Percentiles rank a stretch among this genome's conserved stretches.
Conservation (phyloP, 1,284 basidiomycete species). For the Trichosporon sp. region DNA sequence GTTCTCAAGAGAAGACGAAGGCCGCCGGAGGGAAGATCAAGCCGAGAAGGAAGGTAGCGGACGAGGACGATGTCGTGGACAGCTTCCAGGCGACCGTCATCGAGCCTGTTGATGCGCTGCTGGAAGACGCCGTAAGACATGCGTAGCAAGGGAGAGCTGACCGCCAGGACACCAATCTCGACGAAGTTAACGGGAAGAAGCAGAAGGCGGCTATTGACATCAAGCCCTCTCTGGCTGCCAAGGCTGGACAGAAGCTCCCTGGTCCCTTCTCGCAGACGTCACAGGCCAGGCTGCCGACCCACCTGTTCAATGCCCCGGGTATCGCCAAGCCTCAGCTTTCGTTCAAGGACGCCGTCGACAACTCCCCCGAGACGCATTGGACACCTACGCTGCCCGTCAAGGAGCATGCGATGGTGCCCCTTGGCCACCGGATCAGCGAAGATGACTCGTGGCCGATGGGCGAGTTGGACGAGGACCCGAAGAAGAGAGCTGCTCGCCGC, state of each 20-base stretch:
- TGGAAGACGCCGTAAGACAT: conserved; percentile 75
- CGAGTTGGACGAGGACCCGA: conserved; percentile 2
- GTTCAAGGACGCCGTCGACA: conserved; percentile 62
- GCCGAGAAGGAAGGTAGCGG: conserved; percentile 51
- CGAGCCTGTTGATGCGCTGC: conserved; percentile 73
- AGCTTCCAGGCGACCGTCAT: conserved; percentile 68
- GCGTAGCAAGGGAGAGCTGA: neutral
- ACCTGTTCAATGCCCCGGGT: conserved; percentile 64
- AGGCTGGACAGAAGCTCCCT: conserved; percentile 25
- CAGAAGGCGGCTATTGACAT: conserved; percentile 55
- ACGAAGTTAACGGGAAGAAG: conserved; percentile 67
- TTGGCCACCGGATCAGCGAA: neutral
- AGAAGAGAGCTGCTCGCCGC: neutral
- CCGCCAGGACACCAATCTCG: conserved; percentile 69
- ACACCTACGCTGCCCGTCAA: conserved; percentile 59
- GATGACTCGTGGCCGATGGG: conserved; percentile 3
- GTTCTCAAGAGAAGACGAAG: conserved; percentile 39
- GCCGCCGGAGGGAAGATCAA: conserved; percentile 40
- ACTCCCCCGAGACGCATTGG: conserved; percentile 58
- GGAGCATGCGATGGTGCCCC: conserved; percentile 71
- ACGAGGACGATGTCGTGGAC: conserved; percentile 74
- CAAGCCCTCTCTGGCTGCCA: conserved; percentile 14
- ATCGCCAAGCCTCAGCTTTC: conserved; percentile 72
- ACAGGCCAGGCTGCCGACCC: conserved; percentile 26
- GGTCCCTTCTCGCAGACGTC: conserved; percentile 29